Conservation (phyloP, 148 eudicot species). For the Rhododendron ovatum region DNA sequence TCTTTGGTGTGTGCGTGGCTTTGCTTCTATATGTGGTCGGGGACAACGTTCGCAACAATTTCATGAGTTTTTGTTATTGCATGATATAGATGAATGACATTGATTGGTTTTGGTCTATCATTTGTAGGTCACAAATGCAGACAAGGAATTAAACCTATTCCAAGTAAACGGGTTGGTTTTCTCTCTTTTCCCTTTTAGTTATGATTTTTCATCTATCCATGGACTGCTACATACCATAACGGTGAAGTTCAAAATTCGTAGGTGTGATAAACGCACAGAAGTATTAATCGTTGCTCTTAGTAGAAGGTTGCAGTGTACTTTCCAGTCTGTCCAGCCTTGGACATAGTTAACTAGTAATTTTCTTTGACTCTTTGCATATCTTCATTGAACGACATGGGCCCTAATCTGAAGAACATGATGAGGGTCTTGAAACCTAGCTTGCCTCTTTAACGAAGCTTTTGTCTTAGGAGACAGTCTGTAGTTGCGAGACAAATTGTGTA, state of each 20-base stretch:
- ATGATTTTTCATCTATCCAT: too few relatives aligned
- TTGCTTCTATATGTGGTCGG: background rate
- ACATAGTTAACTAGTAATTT: background rate
- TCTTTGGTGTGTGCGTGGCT: background rate
- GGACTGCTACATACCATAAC: too few relatives aligned
- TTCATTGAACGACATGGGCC: background rate
- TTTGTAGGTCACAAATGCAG: constrained; percentile 91
- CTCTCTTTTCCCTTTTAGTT: too few relatives aligned
- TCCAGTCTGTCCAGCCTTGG: background rate
- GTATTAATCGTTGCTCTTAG: background rate
- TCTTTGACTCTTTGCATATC: background rate
- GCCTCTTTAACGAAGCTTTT: background rate
- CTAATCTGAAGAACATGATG: background rate
- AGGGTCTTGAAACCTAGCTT: background rate
- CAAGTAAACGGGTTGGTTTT: too few relatives aligned
- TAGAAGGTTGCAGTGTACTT: background rate
- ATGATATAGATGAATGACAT: background rate
- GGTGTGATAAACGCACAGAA: background rate
- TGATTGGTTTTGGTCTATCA: constrained; percentile 9
- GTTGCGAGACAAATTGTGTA: too few relatives aligned
- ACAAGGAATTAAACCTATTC: too few relatives aligned
- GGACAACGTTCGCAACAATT: background rate
- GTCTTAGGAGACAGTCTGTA: too few relatives aligned
- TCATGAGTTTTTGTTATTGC: background rate
- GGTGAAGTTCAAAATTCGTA: too few relatives aligned